A percentile compares a stretch with the other conserved stretches of the same genome.
phyloP scores from a whole-genome alignment of 352 stramenopile genomes.

The Pythium phragmiticola region DNA sequence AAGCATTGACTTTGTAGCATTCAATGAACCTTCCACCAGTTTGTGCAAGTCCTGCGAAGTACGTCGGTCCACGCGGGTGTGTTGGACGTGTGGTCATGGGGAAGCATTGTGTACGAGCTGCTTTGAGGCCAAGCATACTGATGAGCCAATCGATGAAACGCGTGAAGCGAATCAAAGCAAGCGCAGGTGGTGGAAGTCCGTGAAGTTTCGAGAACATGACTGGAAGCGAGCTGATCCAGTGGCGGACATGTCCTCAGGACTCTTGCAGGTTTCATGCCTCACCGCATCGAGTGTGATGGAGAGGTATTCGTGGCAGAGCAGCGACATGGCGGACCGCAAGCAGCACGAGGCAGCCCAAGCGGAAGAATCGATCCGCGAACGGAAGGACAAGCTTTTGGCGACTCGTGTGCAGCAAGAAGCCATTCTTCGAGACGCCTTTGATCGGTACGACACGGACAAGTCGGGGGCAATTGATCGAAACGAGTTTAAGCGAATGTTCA shows the following conservation, averaged over 20 bases:
- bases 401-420: constrained; percentile 40
- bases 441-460: constrained; percentile 40
- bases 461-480: constrained; percentile 37
- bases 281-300: constrained; percentile 19
- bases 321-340: background rate
- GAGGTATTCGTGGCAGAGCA: constrained; percentile 34
- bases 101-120: constrained; percentile 19
- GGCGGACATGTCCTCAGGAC: no score
- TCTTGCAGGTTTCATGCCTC: no score
- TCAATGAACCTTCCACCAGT: constrained; percentile 17
- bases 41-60: constrained; percentile 37
- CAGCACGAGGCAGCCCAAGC: constrained; percentile 6
- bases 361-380: constrained; percentile 21
- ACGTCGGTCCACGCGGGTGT: constrained; percentile 13
- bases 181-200: constrained; percentile 31
- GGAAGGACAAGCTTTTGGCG: constrained; percentile 31
- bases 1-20: constrained; percentile 29
- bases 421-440: constrained; percentile 46
- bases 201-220: constrained; percentile 25
- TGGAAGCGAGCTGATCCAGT: constrained; percentile 14
- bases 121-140: constrained; percentile 32
- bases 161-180: background rate
- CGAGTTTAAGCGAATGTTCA: constrained; percentile 45
- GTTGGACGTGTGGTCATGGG: constrained; percentile 21
- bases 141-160: background rate